Conservation (phyloP, 768 basidiomycete species). For the Leccinum imitatum region DNA sequence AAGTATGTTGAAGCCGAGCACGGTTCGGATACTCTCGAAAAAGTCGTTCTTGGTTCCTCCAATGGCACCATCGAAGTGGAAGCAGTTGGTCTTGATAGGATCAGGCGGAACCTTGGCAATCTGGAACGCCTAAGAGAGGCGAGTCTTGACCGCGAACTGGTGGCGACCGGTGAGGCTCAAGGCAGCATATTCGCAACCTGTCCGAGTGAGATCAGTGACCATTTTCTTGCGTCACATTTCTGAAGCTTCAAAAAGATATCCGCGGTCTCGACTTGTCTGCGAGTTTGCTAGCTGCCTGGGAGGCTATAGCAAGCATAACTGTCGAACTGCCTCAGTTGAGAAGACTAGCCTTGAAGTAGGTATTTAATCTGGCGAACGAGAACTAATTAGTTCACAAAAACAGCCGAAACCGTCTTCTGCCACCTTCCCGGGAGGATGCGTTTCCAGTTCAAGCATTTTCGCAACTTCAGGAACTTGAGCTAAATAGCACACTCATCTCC, state of each 20-base stretch:
- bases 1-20: slow-evolving; percentile 76
- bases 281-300: slow-evolving; percentile 74
- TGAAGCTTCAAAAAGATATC: slow-evolving; percentile 49
- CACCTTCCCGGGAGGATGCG: slow-evolving; percentile 30
- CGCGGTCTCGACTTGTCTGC: slow-evolving; percentile 79
- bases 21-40: slow-evolving; percentile 54
- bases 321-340: slow-evolving; percentile 60
- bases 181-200: slow-evolving; percentile 58
- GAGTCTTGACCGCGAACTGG: slow-evolving; percentile 70
- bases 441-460: slow-evolving; percentile 45
- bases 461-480: slow-evolving; percentile 60
- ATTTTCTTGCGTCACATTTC: slow-evolving; percentile 8
- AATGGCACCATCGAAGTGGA: slow-evolving; percentile 82
- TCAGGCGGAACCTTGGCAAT: slow-evolving; percentile 66
- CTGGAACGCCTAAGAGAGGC: slow-evolving; percentile 71
- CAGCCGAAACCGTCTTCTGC: slow-evolving; percentile 68
- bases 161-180: slow-evolving; percentile 50
- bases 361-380: slow-evolving; percentile 16
- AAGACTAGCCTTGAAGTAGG: slow-evolving; percentile 78
- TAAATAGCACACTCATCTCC: slow-evolving; percentile 69
- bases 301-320: slow-evolving; percentile 60
- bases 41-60: slow-evolving; percentile 76
- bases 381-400: slow-evolving; percentile 19
- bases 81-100: slow-evolving; percentile 78
- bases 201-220: slow-evolving; percentile 53